Base-by-base conservation (phyloP, 768 basidiomycete species). In the Ramaria rubella region DNA sequence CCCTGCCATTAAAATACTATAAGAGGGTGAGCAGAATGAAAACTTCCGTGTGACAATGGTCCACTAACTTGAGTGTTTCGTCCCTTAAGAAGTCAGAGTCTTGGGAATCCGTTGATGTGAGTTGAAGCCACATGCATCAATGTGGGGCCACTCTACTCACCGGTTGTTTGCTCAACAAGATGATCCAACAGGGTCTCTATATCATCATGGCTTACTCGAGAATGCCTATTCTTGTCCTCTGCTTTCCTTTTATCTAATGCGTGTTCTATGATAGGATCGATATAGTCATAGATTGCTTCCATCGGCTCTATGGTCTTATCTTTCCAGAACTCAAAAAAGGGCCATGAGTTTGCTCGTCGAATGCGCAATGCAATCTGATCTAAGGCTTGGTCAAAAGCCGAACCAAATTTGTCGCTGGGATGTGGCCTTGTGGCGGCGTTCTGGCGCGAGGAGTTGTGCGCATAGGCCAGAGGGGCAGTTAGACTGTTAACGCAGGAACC, bases 401-500 rank as follows among this genome's bases (percentile, higher is more conserved):
- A 21, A 9, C 65, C 61, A 60, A 73, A 79, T 26, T 63, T 64
- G 30, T 62, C 53, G 3, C 43, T 55, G 15, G 40, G 42, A 23
- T 55, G 54, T 19, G 40, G 40, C 8, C 23, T 19, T 8, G n/a
- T n/a, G n/a, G n/a, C n/a, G n/a, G 8, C 23, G 8, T 42, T 21
- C 23, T 21, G 40, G 30, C 26, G 30, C 14, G 43, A 27, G 12
- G 54, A 55, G 42, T 77, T 75, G 63, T 73, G 70, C 0, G 82
- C 81, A 57, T 79, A 82, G 9, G 80, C 80, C 12, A 85, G 69
- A 12, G 72, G 73, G 2, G 75, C 74, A 4, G 72, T 66, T 29
- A 86, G 77, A 57, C 73, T 76, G 57, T 83, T 67, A 2, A 84
- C 79, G 61, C 78, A 79, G 50, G 70, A 70, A 2, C 83, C 83